Conservation (phyloP, 768 basidiomycete species). For the Hemileccinum rubropunctum region DNA sequence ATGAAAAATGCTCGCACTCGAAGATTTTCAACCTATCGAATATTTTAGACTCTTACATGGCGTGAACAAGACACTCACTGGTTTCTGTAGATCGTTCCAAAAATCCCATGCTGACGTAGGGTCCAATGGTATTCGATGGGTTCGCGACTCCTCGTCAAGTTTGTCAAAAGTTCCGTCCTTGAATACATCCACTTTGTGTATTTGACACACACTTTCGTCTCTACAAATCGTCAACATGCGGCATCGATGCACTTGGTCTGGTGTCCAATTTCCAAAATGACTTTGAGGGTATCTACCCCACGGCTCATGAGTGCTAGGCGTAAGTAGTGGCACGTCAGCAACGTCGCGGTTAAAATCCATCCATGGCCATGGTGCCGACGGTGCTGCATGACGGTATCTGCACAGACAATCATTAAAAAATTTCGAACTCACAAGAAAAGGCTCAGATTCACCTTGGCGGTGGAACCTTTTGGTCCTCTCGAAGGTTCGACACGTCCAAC, state of each 20-base stretch:
- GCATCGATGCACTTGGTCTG: constrained; percentile 37
- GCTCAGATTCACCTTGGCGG: constrained; percentile 20
- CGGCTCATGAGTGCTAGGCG: background rate
- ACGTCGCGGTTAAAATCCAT: constrained; percentile 33
- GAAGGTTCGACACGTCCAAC: constrained; percentile 15
- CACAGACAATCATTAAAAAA: constrained; percentile 16
- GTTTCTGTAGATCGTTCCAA: constrained; percentile 26
- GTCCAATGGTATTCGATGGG: constrained; percentile 16
- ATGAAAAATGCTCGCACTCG: constrained; percentile 37
- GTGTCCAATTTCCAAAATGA: constrained; percentile 55
- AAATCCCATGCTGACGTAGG: constrained; percentile 6
- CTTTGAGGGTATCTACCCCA: constrained; percentile 49
- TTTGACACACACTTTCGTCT: constrained; percentile 6
- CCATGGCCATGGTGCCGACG: constrained; percentile 42
- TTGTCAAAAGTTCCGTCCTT: constrained; percentile 13
- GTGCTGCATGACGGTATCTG: constrained; percentile 37
- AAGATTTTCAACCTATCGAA: background rate
- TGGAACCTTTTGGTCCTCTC: constrained; percentile 15
- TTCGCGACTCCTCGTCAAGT: background rate
- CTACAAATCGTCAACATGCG: constrained; percentile 29
- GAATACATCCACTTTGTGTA: constrained; percentile 21
- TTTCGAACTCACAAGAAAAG: constrained; percentile 4
- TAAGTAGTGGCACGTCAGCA: constrained; percentile 6
- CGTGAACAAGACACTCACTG: constrained; percentile 18
- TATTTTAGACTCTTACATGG: background rate